Conservation (phyloP, 1,284 basidiomycete genomes). For the Gymnopus androsaceus region DNA sequence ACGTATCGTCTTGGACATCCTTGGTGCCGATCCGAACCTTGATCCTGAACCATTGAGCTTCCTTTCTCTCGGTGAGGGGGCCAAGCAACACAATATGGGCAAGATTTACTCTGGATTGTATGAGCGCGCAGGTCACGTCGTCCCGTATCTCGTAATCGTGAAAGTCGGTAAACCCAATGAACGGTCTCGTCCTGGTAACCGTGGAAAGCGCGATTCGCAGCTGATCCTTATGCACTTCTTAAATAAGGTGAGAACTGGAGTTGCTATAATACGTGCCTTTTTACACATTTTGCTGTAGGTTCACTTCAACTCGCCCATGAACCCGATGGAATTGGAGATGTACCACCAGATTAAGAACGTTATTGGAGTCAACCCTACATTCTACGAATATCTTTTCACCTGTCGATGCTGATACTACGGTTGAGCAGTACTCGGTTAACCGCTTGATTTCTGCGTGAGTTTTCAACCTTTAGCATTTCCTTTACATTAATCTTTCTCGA, state of each 20-base stretch:
- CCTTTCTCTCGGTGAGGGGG: conserved; percentile 91
- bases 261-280: conserved; percentile 1
- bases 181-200: conserved; percentile 89
- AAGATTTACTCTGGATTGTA: conserved; percentile 98
- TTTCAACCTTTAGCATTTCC: background rate
- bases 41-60: conserved; percentile 96
- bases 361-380: conserved; percentile 97
- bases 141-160: conserved; percentile 95
- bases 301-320: conserved; percentile 97
- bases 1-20: conserved; percentile 93
- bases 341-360: conserved; percentile 99
- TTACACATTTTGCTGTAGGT: conserved; percentile 53
- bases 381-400: conserved; percentile 98
- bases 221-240: conserved; percentile 96
- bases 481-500: conserved; percentile 16
- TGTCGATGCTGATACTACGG: conserved; percentile 96
- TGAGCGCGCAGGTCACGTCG: conserved; percentile 92
- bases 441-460: conserved; percentile 88
- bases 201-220: conserved; percentile 97
- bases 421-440: conserved; percentile 84
- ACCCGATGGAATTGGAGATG: conserved; percentile 94
- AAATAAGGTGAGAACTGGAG: conserved; percentile 69
- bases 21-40: conserved; percentile 90
- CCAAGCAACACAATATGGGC: conserved; percentile 97
- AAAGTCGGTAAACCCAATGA: conserved; percentile 97